phyloP scores from a whole-genome alignment of 2,329 filamentous ascomycete genomes.

The Phoma sp. region DNA sequence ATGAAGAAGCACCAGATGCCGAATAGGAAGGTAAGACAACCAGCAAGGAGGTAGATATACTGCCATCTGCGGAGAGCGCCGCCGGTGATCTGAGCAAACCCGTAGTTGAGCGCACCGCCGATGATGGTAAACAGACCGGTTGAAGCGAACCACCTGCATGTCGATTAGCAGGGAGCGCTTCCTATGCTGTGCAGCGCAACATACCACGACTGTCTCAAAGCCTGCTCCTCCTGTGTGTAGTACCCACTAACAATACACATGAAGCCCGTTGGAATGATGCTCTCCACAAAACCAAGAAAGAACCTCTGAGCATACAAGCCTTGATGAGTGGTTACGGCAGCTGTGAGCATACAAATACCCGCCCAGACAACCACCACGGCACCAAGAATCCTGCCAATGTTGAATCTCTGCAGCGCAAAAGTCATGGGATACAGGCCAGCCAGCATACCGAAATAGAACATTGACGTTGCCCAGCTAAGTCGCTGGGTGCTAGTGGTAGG shows the following conservation, averaged over 20 bases:
- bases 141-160: slow-evolving; percentile 64
- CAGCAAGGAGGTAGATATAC: slow-evolving; percentile 71
- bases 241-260: slow-evolving; percentile 58
- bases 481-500: slow-evolving; percentile 68
- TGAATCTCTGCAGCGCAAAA: slow-evolving; percentile 72
- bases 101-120: slow-evolving; percentile 43
- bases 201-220: slow-evolving; percentile 62
- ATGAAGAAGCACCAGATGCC: slow-evolving; percentile 71
- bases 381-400: slow-evolving; percentile 69
- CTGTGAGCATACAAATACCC: slow-evolving; percentile 70
- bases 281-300: slow-evolving; percentile 63
- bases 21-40: slow-evolving; percentile 63
- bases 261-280: slow-evolving; percentile 63
- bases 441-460: slow-evolving; percentile 84
- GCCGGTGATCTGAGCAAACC: slow-evolving; percentile 47
- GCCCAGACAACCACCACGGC: slow-evolving; percentile 70
- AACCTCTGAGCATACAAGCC: slow-evolving; percentile 66
- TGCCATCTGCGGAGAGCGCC: slow-evolving; percentile 62
- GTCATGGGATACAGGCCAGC: slow-evolving; percentile 76
- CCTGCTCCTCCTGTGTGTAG: slow-evolving; percentile 52
- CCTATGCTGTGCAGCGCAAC: background rate
- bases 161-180: background rate
- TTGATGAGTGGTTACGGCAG: slow-evolving; percentile 67
- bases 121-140: slow-evolving; percentile 50
- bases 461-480: slow-evolving; percentile 76